A percentile compares a stretch with the other conserved stretches of the same genome.
Evolutionary conservation across 176 grass and related monocot genomes (phyloP).

Genomic region (Oryza australiensis): DNA sequence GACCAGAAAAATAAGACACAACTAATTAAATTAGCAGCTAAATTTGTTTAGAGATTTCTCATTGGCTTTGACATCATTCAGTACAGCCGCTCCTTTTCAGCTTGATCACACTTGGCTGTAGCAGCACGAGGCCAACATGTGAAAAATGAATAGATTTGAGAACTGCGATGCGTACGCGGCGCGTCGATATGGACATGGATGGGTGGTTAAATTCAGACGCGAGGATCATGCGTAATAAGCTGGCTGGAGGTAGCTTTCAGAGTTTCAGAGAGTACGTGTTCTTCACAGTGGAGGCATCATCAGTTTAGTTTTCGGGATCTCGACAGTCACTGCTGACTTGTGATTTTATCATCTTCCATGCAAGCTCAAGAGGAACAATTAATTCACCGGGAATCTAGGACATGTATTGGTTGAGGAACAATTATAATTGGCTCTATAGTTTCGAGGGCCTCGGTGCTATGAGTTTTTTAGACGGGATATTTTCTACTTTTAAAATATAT

Average conservation of each 20-base stretch:
- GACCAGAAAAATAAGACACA: not conserved
- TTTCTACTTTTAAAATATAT: no score
- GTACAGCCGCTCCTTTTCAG: not conserved
- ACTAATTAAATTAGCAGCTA: not conserved
- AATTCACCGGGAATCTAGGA: not conserved
- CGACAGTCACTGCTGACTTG: not conserved
- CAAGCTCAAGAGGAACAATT: not conserved
- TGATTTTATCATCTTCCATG: not conserved
- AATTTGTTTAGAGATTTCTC: no score
- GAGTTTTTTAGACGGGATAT: no score
- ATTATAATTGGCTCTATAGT: no score
- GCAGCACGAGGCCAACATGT: slow-evolving; percentile 27
- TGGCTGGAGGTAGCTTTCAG: slow-evolving; percentile 10
- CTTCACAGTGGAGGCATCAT: not conserved
- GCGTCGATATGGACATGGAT: not conserved
- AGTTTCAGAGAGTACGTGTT: not conserved
- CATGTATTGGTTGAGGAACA: no score
- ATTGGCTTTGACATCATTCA: not conserved
- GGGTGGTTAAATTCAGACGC: not conserved
- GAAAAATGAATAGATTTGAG: not conserved
- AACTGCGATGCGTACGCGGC: slow-evolving; percentile 15
- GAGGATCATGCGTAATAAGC: not conserved
- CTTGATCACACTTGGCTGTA: slow-evolving; percentile 15
- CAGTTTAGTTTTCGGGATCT: not conserved
- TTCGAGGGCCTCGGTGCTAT: no score